Base-by-base conservation (phyloP, 1,284 basidiomycete genomes). In the Chalciporus sp. region DNA sequence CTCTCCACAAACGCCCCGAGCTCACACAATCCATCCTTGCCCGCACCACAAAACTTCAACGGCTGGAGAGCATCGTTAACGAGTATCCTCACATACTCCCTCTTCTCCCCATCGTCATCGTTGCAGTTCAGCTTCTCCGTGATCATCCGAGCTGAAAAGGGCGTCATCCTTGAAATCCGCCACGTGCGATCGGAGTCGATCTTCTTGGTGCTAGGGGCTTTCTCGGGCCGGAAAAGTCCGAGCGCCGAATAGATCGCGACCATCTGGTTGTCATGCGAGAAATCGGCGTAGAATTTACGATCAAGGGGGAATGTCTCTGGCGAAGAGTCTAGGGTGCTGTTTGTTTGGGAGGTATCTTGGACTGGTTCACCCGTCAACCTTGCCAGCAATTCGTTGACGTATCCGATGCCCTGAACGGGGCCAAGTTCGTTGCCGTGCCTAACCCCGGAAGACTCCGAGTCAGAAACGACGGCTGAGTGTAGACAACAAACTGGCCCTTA, bases 241-340 rank as follows among this genome's bases (percentile, higher is more conserved):
- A 94, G 68, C 0, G 90, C 88, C 20, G 85, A 72, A 56, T 84
- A 86, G 52, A 93, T 87, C 43, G 88, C 84, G 37, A 90, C 74
- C 82, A 94, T 89, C 63, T 88, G 76, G 67, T 91, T 89, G 66
- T 94, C 91, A 68, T 94, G 91, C 29, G 88, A 87, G 67, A 94
- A 93, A 69, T 94, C 91, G 19, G 80, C 84, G 60, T 88, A 91
- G 48, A 90, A 64, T 2, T 73, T 78, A 42, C 81, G 79, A 61
- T 84, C 66, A 11, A 91, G 76, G 9, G 93, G 92, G 72, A 95
- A 95, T 0, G 89, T 91, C 2, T 61, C 61, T 0, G 84, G 82
- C 11, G 81, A 77, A 2, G 72, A 60, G 63, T 90, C 85, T 29
- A 95, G 79, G 1, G 92, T 95, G n/a, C 72, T 70, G 70, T 94